Evolutionary conservation across 1,284 basidiomycete species (phyloP).

Genomic region (Chiua sp.): DNA sequence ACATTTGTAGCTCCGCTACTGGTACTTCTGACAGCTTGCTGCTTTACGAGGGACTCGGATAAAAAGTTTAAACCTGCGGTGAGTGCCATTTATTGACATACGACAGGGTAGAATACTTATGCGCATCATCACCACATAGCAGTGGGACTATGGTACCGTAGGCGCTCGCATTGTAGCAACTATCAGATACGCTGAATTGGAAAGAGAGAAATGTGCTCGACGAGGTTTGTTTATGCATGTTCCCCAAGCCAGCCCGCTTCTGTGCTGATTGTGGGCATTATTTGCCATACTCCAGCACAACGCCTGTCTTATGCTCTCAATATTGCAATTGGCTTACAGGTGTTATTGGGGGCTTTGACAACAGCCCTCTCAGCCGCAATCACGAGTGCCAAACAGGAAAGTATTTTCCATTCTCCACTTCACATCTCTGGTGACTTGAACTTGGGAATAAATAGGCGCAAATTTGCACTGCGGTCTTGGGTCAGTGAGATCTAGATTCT

Average conservation of each 20-base stretch:
- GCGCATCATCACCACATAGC: not conserved
- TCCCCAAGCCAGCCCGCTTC: not conserved
- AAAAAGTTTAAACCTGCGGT: slow-evolving; percentile 6
- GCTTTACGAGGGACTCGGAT: not conserved
- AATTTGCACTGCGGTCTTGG: slow-evolving; percentile 28
- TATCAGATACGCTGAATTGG: slow-evolving; percentile 43
- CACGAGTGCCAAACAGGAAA: slow-evolving; percentile 41
- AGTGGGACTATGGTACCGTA: slow-evolving; percentile 34
- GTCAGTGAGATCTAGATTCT: slow-evolving; percentile 15
- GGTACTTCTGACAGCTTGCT: too few species aligned
- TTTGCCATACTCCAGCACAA: slow-evolving; percentile 41
- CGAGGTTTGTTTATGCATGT: slow-evolving; percentile 36
- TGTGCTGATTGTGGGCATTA: slow-evolving; percentile 7
- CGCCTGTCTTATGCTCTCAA: slow-evolving; percentile 58
- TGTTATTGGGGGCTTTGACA: slow-evolving; percentile 68
- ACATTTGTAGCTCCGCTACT: too few species aligned
- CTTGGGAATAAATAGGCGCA: slow-evolving; percentile 21
- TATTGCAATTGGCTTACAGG: slow-evolving; percentile 57
- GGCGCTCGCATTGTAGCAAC: slow-evolving; percentile 52
- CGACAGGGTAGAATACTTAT: not conserved
- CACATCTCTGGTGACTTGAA: not conserved
- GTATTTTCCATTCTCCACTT: slow-evolving; percentile 7
- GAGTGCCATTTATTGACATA: not conserved
- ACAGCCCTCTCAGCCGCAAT: slow-evolving; percentile 64
- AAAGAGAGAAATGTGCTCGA: slow-evolving; percentile 46